Percentiles rank a stretch among this genome's conserved stretches.
Conservation (phyloP, 1,139 yeast genomes). For the Arxiozyma slooffiae region DNA sequence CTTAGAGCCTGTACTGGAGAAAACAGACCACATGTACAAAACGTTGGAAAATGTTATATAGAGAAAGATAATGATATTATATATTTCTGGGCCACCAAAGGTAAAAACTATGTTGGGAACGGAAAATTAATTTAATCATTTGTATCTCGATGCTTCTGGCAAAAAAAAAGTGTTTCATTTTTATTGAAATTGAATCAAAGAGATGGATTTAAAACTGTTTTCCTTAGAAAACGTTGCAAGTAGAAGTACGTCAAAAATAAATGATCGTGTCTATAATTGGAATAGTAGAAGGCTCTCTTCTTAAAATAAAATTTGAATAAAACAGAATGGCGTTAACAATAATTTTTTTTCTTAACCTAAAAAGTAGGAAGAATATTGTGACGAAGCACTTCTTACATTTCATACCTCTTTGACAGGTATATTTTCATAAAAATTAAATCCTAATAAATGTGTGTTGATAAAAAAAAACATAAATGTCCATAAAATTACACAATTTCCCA, state of each 20-base stretch:
- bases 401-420: background rate
- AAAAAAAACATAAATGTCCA: too few relatives aligned
- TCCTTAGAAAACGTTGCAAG: conserved; percentile 34
- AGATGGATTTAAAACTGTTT: conserved; percentile 42
- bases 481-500: too few relatives aligned
- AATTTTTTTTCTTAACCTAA: background rate
- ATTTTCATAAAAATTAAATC: background rate
- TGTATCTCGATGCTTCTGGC: conserved; percentile 35
- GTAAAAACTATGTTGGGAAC: conserved; percentile 23
- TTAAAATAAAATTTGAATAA: background rate
- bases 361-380: background rate
- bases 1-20: conserved; percentile 35
- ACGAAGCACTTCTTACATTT: background rate
- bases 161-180: conserved; percentile 18
- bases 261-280: background rate
- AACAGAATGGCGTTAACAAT: background rate
- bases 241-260: conserved; percentile 23
- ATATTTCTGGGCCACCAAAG: conserved; percentile 45
- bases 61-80: conserved; percentile 75
- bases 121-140: background rate
- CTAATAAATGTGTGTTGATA: background rate
- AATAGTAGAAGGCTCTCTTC: background rate
- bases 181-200: conserved; percentile 33
- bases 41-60: conserved; percentile 61
- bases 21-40: conserved; percentile 41